A percentile compares a stretch with the other conserved stretches of the same genome.
These are phyloP conservation scores for Saitoella complicata DNA, from an alignment of 805 yeast genomes.

Conservation along the genomic window DNA sequence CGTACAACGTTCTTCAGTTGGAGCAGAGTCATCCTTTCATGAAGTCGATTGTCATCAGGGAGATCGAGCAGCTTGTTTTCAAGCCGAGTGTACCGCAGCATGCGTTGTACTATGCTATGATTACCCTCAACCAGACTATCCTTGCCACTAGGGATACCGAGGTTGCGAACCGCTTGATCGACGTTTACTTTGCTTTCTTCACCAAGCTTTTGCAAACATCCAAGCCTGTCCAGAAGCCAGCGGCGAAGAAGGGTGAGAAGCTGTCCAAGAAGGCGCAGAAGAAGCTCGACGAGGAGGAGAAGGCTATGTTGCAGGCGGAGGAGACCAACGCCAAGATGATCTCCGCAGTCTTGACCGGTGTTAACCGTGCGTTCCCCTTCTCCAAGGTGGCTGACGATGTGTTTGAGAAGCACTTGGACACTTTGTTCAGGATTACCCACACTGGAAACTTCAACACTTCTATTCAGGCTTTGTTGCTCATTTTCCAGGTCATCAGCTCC, in stretches of 20 bases:
- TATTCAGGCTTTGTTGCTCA: conserved; percentile 75
- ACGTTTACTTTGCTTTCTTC: conserved; percentile 72
- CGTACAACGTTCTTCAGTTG: conserved; percentile 59
- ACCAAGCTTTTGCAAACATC: conserved; percentile 64
- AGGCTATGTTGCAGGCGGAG: conserved; percentile 23
- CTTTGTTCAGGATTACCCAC: conserved; percentile 79
- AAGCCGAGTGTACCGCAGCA: conserved; percentile 63
- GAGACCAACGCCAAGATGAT: conserved; percentile 75
- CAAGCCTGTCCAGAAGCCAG: conserved; percentile 30
- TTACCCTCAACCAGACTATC: conserved; percentile 86
- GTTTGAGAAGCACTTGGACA: conserved; percentile 55
- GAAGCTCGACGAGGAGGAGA: conserved; percentile 34
- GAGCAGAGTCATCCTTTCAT: conserved; percentile 92
- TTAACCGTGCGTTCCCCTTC: conserved; percentile 92
- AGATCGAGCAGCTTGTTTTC: conserved; percentile 67
- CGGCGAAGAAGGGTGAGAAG: conserved; percentile 24
- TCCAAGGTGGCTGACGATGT: conserved; percentile 55
- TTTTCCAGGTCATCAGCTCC: conserved; percentile 58
- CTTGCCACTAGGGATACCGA: conserved; percentile 58
- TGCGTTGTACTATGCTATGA: conserved; percentile 70
- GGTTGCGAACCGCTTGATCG: conserved; percentile 70
- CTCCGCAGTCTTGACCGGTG: conserved; percentile 82
- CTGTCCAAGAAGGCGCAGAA: conserved; percentile 22
- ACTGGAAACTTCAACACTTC: conserved; percentile 88
- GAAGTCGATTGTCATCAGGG: conserved; percentile 65